Conservation (phyloP, 768 basidiomycete genomes). For the Coprinopsis sp. region DNA sequence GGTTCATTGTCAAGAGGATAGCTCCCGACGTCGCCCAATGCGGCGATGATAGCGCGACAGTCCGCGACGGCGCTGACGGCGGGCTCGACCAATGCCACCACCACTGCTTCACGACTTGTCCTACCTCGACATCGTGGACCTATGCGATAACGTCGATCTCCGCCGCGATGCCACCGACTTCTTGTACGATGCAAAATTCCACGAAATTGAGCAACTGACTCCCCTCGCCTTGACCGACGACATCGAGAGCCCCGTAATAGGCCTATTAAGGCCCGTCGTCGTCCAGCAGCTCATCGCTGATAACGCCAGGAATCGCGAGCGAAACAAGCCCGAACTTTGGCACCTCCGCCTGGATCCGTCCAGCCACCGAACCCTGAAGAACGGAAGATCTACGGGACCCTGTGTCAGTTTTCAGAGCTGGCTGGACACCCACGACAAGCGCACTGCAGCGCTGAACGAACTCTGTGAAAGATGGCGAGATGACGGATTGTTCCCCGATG, state of each 20-base stretch:
- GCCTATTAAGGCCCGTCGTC: conserved; percentile 55
- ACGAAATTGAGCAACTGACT: conserved; percentile 12
- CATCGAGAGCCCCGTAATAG: conserved; percentile 51
- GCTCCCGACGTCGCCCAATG: neutral
- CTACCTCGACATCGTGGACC: conserved; percentile 60
- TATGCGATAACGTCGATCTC: conserved; percentile 67
- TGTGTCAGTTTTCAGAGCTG: conserved; percentile 48
- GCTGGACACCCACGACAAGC: conserved; percentile 51
- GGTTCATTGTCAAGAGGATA: neutral
- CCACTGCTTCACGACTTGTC: conserved; percentile 23
- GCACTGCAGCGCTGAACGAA: conserved; percentile 57
- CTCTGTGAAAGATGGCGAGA: conserved; percentile 78
- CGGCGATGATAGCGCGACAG: neutral
- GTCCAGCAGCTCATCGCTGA: conserved; percentile 51
- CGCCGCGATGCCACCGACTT: conserved; percentile 18
- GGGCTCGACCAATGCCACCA: conserved; percentile 7
- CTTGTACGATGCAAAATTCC: conserved; percentile 12
- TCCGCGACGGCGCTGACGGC: neutral
- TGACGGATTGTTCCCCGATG: conserved; percentile 50
- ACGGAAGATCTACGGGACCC: conserved; percentile 23
- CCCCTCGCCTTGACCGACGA: conserved; percentile 12
- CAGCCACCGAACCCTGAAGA: conserved; percentile 19
- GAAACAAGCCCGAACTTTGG: conserved; percentile 36
- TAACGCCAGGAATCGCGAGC: conserved; percentile 30
- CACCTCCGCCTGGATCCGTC: conserved; percentile 30